Conservation (phyloP, 2,329 filamentous ascomycete species). For the Botrytis squamosa region DNA sequence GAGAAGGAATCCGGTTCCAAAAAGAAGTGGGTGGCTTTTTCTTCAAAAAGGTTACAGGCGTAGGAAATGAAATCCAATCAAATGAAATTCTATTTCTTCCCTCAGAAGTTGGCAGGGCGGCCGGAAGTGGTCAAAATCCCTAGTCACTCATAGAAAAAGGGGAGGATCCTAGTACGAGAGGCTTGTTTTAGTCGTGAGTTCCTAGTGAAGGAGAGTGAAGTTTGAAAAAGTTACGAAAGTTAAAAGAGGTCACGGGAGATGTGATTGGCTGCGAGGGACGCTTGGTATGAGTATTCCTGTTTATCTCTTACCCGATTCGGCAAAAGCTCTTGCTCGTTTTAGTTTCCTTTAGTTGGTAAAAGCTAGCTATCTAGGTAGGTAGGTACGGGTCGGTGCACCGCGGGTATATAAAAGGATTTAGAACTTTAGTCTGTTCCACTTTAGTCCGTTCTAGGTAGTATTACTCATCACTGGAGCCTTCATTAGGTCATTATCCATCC, state of each 20-base stretch:
- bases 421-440: accelerated
- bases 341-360: background rate
- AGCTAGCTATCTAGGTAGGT: background rate
- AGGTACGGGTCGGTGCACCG: background rate
- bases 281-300: background rate
- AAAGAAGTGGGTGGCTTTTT: slow-evolving; percentile 17
- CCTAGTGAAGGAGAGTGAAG: background rate
- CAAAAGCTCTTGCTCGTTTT: background rate
- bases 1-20: background rate
- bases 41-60: background rate
- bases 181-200: slow-evolving; percentile 1
- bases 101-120: background rate
- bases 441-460: background rate
- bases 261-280: background rate
- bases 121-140: background rate
- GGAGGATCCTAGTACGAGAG: slow-evolving; percentile 1
- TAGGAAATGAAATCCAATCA: background rate
- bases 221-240: background rate
- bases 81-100: background rate
- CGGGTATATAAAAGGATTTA: background rate
- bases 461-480: background rate
- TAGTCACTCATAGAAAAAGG: background rate
- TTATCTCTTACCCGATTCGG: background rate
- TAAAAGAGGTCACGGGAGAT: background rate
- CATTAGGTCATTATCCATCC: background rate